phyloP scores from a whole-genome alignment of 208 protist genomes.

The Endotrypanum monterogeii region DNA sequence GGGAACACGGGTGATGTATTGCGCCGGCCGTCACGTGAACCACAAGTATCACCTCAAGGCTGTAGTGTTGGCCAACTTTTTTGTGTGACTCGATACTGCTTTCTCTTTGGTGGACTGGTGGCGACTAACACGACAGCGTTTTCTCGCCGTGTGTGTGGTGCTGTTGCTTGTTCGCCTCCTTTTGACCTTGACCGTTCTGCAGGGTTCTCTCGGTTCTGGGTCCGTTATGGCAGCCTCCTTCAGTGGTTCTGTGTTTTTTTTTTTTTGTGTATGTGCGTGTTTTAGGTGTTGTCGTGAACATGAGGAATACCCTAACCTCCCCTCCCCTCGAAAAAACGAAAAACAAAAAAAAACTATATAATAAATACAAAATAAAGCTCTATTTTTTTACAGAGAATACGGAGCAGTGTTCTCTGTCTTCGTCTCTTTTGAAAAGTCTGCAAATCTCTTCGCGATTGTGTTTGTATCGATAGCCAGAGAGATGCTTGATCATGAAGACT shows the following conservation, averaged over 20 bases:
- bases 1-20: conserved; percentile 92
- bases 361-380: not conserved
- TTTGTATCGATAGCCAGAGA: not conserved
- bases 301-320: too few species aligned
- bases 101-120: not conserved
- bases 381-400: not conserved
- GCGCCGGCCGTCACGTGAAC: conserved; percentile 91
- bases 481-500: not conserved
- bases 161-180: not conserved
- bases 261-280: not conserved
- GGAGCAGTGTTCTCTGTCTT: not conserved
- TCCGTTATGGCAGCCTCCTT: not conserved
- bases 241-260: too few species aligned
- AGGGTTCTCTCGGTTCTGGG: not conserved
- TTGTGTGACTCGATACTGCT: conserved; percentile 51
- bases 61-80: conserved; percentile 92
- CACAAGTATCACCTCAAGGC: conserved; percentile 93
- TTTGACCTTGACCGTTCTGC: too few species aligned
- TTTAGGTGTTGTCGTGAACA: not conserved
- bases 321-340: too few species aligned
- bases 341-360: too few species aligned
- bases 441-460: not conserved
- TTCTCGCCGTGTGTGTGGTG: not conserved
- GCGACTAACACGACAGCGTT: not conserved
- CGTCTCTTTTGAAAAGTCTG: not conserved